These are phyloP conservation scores for Lyophyllum semitale DNA, from an alignment of 768 basidiomycete species.

Conservation along the genomic window DNA sequence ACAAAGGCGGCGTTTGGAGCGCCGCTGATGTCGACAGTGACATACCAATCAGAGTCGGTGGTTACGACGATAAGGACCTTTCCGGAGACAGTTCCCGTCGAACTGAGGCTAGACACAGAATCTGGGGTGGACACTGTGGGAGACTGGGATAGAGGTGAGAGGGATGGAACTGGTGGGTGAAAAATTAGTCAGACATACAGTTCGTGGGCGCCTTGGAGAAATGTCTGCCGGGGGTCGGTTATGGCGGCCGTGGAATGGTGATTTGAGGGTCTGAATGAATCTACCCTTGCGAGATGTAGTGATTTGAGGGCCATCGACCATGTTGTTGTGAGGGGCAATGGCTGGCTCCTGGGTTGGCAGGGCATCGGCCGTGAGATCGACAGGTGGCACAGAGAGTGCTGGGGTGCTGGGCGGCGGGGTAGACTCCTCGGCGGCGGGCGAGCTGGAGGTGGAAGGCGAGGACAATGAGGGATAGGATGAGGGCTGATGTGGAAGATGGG, in stretches of 20 bases:
- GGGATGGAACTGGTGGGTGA: constrained; percentile 24
- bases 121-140: constrained; percentile 41
- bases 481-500: constrained; percentile 36
- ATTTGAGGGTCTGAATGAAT: constrained; percentile 33
- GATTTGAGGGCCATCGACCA: constrained; percentile 18
- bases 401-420: constrained; percentile 76
- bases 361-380: constrained; percentile 38
- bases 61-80: constrained; percentile 68
- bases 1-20: constrained; percentile 68
- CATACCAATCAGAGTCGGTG: constrained; percentile 74
- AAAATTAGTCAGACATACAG: constrained; percentile 29
- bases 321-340: constrained; percentile 11
- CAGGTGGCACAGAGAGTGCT: constrained; percentile 46
- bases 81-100: constrained; percentile 33
- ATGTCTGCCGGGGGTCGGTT: constrained; percentile 18
- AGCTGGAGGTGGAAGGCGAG: constrained; percentile 70
- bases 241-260: constrained; percentile 30
- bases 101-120: constrained; percentile 26
- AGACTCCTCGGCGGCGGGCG: constrained; percentile 59
- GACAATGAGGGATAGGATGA: constrained; percentile 59
- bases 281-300: constrained; percentile 33
- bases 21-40: constrained; percentile 69
- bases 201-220: constrained; percentile 30
- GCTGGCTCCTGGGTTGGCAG: constrained; percentile 34
- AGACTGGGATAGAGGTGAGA: constrained; percentile 30